Evolutionary conservation across 768 basidiomycete species (phyloP), one percentile per base, ranked within the genome.

Genomic region (Rhodotorula kratochvilovae): DNA sequence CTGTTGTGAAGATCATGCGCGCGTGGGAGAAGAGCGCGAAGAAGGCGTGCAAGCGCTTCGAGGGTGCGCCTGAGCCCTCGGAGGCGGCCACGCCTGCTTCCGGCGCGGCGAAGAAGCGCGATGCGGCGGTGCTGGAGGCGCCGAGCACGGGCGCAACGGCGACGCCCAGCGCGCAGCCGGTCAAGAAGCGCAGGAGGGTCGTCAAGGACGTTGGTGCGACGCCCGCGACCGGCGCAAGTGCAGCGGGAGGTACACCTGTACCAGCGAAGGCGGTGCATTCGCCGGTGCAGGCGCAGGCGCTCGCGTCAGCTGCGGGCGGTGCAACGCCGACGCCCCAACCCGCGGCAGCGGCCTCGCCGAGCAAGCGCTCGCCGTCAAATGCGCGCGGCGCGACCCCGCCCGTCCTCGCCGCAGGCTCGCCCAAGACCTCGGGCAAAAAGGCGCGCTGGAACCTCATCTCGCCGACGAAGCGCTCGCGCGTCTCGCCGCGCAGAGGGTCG

Each of bases 371-470:
- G 33, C 10, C 23, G 48, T 23, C 11, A 21, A 21, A 11, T 31
- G 43, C n/a, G 2, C 53, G 36, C 25, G 39, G 27, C 15, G 25
- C 11, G 21, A 29, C 36, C 27, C 23, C 16, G 31, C 27, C n/a
- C 8, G 36, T 15, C 8, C n/a, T 45, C 25, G 4, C 6, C 36
- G n/a, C 6, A 21, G 17, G 8, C 21, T 29, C 36, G 29, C 48
- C 31, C 13, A 3, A 3, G 29, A 25, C 12, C 25, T 48, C 36
- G 50, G 39, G 29, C 42, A 19, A 53, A n/a, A 51, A n/a, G 27
- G 3, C 55, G 54, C 56, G 54, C 2, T 71, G 70, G 70, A 71
- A 71, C 61, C 61, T 71, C n/a, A 36, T 58, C 60, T 71, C 70
- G 19, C 70, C 70, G 8, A 66, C 27, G 21, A 70, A 70, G 57